Percentiles rank a stretch among this genome's conserved stretches.
Evolutionary conservation across 352 stramenopile genomes (phyloP).

Genomic region (Phytophthora colocasiae): DNA sequence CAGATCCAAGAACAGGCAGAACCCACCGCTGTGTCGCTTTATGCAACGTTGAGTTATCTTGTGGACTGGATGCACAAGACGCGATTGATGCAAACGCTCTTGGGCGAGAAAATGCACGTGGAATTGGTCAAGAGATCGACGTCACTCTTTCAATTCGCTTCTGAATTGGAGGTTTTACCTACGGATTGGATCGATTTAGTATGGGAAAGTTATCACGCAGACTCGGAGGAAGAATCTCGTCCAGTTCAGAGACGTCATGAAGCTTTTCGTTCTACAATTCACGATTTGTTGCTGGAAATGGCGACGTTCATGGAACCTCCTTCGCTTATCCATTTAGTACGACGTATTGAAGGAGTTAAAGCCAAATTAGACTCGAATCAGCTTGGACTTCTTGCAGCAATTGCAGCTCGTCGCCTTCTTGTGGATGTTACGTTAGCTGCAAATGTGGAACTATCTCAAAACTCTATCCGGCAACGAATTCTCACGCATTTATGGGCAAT

Average conservation of each 20-base stretch:
- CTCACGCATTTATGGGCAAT: constrained; percentile 54
- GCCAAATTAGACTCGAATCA: constrained; percentile 39
- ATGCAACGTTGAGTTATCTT: constrained; percentile 36
- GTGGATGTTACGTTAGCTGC: background rate
- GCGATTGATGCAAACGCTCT: constrained; percentile 54
- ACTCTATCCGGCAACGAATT: constrained; percentile 39
- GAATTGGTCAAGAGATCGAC: constrained; percentile 72
- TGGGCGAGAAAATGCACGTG: constrained; percentile 71
- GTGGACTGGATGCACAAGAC: constrained; percentile 62
- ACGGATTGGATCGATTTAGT: constrained; percentile 57
- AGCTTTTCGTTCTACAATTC: constrained; percentile 44
- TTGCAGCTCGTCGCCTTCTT: constrained; percentile 37
- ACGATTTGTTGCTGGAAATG: constrained; percentile 66
- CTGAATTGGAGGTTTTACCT: constrained; percentile 41
- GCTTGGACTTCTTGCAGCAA: constrained; percentile 38
- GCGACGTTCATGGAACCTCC: constrained; percentile 52
- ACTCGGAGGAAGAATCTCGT: constrained; percentile 6
- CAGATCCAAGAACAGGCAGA: constrained; percentile 42
- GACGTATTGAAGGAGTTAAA: constrained; percentile 29
- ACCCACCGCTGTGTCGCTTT: constrained; percentile 33
- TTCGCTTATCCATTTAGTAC: constrained; percentile 44
- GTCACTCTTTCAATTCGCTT: constrained; percentile 69
- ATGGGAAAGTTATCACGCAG: constrained; percentile 58
- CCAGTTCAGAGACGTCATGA: constrained; percentile 52
- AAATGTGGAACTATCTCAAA: background rate